Evolutionary conservation across 345 rosid genomes (phyloP).

Genomic region (Odontarrhena argentea): DNA sequence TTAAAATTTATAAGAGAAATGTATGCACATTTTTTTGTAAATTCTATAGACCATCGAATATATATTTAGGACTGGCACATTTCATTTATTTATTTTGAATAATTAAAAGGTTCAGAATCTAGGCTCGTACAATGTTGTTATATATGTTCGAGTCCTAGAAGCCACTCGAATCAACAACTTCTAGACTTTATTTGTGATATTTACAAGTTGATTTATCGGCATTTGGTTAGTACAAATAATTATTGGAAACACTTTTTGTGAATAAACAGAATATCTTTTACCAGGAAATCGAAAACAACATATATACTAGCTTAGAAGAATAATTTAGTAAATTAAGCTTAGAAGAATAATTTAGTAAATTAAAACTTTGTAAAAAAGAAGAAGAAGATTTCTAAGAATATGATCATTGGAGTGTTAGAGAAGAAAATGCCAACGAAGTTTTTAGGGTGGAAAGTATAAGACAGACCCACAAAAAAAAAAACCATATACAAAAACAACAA

Average conservation of each 20-base stretch:
- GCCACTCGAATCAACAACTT: too few species aligned
- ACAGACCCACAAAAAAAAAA: neutral
- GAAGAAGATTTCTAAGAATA: slow-evolving; percentile 33
- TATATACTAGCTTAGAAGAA: slow-evolving; percentile 3
- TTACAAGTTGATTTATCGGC: too few species aligned
- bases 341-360: slow-evolving; percentile 20
- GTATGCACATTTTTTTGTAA: too few species aligned
- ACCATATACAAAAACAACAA: slow-evolving; percentile 4
- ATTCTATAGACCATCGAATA: too few species aligned
- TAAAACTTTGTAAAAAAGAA: slow-evolving; percentile 15
- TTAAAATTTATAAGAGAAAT: too few species aligned
- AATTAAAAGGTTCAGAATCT: too few species aligned
- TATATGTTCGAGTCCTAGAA: too few species aligned
- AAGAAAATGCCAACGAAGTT: slow-evolving; percentile 44
- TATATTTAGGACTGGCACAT: too few species aligned
- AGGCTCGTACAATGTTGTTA: too few species aligned
- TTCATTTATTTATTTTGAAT: too few species aligned
- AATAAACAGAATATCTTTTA: neutral
- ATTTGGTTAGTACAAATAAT: neutral
- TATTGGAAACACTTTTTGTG: neutral
- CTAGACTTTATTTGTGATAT: too few species aligned
- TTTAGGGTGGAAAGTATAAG: slow-evolving; percentile 39
- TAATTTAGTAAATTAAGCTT: slow-evolving; percentile 25
- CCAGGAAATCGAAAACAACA: neutral
- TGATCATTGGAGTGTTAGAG: slow-evolving; percentile 40